phyloP scores from a whole-genome alignment of 345 rosid genomes.

The Populus tremula region DNA sequence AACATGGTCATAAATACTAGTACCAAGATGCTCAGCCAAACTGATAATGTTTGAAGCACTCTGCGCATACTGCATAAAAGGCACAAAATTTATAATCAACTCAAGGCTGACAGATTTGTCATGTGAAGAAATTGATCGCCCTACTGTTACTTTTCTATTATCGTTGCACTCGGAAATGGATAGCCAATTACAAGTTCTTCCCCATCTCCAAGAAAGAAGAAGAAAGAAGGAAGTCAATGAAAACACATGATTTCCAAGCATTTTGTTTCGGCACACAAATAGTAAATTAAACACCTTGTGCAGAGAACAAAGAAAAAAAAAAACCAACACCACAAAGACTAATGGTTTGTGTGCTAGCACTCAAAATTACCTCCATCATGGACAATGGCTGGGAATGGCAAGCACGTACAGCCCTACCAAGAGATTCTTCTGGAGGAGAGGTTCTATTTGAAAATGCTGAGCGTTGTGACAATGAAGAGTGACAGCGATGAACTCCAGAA shows the following conservation, averaged over 20 bases:
- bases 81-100: constrained; percentile 11
- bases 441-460: constrained; percentile 48
- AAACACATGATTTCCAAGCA: neutral
- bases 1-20: constrained; percentile 81
- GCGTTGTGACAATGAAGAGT: constrained; percentile 73
- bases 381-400: constrained; percentile 85
- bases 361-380: constrained; percentile 59
- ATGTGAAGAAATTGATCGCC: neutral
- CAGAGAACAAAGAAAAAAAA: neutral
- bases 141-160: neutral
- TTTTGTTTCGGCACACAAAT: neutral
- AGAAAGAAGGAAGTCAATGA: neutral
- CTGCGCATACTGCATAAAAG: constrained; percentile 61
- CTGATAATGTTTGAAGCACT: constrained; percentile 69
- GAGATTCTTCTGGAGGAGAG: constrained; percentile 54
- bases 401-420: constrained; percentile 55
- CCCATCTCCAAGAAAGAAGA: neutral
- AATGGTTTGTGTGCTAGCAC: constrained; percentile 1
- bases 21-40: constrained; percentile 93
- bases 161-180: constrained; percentile 4
- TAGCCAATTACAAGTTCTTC: neutral
- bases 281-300: too few species aligned
- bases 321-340: neutral
- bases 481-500: constrained; percentile 67
- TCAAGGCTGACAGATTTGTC: neutral